A percentile compares a stretch with the other conserved stretches of the same genome.
Evolutionary conservation across 306 rosid genomes (phyloP).

Genomic region (Vigna mungo): DNA sequence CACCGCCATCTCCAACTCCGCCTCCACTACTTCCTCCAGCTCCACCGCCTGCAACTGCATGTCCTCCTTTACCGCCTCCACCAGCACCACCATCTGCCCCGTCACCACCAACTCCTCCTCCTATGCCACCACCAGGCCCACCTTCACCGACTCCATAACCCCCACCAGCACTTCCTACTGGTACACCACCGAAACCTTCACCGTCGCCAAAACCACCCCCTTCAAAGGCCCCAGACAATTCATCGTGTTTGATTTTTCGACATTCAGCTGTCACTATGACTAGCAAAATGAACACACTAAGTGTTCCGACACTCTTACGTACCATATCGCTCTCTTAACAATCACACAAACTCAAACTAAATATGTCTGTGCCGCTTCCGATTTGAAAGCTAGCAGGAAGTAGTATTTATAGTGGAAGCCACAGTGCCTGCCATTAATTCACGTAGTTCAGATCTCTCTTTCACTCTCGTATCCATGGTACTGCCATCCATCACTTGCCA

Average conservation of each 20-base stretch:
- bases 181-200: background rate
- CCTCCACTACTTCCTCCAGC: background rate
- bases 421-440: constrained; percentile 49
- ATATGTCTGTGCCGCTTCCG: constrained; percentile 3
- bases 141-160: constrained; percentile 12
- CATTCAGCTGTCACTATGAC: constrained; percentile 54
- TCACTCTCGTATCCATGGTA: constrained; percentile 34
- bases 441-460: constrained; percentile 48
- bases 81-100: background rate
- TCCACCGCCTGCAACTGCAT: background rate
- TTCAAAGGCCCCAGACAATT: constrained; percentile 9
- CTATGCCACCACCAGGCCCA: constrained; percentile 25
- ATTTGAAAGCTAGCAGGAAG: constrained; percentile 18
- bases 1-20: background rate
- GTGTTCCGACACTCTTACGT: constrained; percentile 33
- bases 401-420: constrained; percentile 55
- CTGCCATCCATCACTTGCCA: constrained; percentile 40
- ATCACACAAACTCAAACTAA: background rate
- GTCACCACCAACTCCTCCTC: background rate
- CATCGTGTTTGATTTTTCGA: constrained; percentile 50
- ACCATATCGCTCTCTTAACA: constrained; percentile 52
- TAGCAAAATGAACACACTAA: constrained; percentile 33
- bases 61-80: background rate
- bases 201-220: constrained; percentile 20
- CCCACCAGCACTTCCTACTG: too few relatives aligned